phyloP scores from a whole-genome alignment of 257 asterid species.

The Nicotiana tomentosiformis region DNA sequence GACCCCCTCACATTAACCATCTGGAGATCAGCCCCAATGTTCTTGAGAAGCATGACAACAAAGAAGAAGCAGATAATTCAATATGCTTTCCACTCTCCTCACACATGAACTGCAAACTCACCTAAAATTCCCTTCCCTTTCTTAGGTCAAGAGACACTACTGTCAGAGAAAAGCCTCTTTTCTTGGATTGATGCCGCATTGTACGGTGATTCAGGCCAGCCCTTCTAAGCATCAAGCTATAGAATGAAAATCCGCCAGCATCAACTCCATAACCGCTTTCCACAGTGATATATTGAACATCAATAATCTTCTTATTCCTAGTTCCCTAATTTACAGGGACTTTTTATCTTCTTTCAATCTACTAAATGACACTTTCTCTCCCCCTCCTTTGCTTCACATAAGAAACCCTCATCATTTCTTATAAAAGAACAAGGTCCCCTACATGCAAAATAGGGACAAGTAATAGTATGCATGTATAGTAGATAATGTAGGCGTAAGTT shows the following conservation, averaged over 20 bases:
- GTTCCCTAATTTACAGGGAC: background rate
- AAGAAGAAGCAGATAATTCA: background rate
- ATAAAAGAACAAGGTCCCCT: background rate
- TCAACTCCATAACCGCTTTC: background rate
- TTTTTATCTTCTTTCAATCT: background rate
- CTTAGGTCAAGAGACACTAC: background rate
- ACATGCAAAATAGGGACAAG: background rate
- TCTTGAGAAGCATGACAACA: background rate
- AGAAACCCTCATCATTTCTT: background rate
- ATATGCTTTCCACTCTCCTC: constrained; percentile 4
- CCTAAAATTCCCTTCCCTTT: background rate
- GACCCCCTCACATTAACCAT: too few relatives aligned
- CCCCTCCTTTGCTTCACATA: background rate
- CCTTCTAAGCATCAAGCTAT: background rate
- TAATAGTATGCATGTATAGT: background rate
- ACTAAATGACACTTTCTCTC: background rate
- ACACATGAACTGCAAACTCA: background rate
- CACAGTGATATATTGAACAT: background rate
- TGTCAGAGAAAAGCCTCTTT: background rate
- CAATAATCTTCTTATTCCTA: background rate
- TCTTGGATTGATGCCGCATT: background rate
- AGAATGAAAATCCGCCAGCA: background rate
- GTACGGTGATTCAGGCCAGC: background rate
- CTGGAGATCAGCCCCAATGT: background rate
- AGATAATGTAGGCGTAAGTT: background rate